Evolutionary conservation across 768 basidiomycete genomes (phyloP).

Genomic region (Hemileccinum rubropunctum): DNA sequence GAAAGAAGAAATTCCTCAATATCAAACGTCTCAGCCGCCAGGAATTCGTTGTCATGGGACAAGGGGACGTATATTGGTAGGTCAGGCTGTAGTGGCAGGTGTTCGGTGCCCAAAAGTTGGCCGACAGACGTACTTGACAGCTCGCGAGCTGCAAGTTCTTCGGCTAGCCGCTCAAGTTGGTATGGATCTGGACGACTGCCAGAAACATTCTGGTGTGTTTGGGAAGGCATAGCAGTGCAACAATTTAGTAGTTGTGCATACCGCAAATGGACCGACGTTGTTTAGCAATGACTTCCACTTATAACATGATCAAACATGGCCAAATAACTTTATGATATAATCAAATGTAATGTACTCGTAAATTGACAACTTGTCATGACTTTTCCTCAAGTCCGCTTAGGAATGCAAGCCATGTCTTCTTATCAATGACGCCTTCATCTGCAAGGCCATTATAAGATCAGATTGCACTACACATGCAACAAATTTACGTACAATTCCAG

Average conservation of each 20-base stretch:
- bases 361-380: slow-evolving; percentile 9
- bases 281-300: slow-evolving; percentile 25
- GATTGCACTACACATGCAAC: background rate
- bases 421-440: slow-evolving; percentile 92
- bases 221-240: slow-evolving; percentile 15
- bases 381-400: slow-evolving; percentile 71
- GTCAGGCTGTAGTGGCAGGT: slow-evolving; percentile 33
- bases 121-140: slow-evolving; percentile 19
- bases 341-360: background rate
- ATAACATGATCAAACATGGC: slow-evolving; percentile 23
- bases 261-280: background rate
- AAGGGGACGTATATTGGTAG: slow-evolving; percentile 69
- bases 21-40: slow-evolving; percentile 67
- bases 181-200: slow-evolving; percentile 47
- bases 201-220: slow-evolving; percentile 12
- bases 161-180: slow-evolving; percentile 67
- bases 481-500: slow-evolving; percentile 64
- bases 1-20: slow-evolving; percentile 88
- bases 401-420: slow-evolving; percentile 92
- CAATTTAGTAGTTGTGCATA: background rate
- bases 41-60: slow-evolving; percentile 73
- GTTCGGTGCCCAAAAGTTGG: slow-evolving; percentile 8
- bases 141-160: slow-evolving; percentile 65
- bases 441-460: background rate
- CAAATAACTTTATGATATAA: background rate